Percentiles rank a stretch among this genome's conserved stretches.
Conservation (phyloP, 192 early-diverging fungal genomes). For the Coemansia sp. region DNA sequence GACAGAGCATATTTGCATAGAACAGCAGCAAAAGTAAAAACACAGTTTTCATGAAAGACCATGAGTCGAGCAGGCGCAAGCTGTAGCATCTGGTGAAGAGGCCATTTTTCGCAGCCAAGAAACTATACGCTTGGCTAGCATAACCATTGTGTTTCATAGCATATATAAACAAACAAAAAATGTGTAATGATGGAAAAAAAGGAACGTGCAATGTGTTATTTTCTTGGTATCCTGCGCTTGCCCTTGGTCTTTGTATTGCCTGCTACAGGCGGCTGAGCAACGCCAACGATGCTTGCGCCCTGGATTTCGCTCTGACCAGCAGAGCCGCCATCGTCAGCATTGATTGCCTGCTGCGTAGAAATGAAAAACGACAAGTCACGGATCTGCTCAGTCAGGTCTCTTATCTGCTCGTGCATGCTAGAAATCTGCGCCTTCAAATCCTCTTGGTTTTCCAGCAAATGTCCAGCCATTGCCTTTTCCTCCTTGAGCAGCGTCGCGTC, state of each 20-base stretch:
- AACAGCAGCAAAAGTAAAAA: too few relatives aligned
- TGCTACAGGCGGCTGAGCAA: conserved; percentile 3
- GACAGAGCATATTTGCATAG: too few relatives aligned
- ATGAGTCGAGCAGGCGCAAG: too few relatives aligned
- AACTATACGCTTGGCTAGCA: too few relatives aligned
- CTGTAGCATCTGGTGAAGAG: too few relatives aligned
- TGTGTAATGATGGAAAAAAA: neutral
- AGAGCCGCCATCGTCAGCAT: neutral
- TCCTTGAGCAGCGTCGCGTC: conserved; percentile 68
- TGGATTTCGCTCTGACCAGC: conserved; percentile 1
- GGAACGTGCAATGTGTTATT: neutral
- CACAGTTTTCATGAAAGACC: too few relatives aligned
- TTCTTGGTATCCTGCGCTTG: conserved; percentile 2
- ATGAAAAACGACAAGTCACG: conserved; percentile 90
- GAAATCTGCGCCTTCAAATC: conserved; percentile 58
- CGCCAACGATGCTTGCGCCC: conserved; percentile 13
- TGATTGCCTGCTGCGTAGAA: conserved; percentile 62
- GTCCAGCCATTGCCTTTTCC: conserved; percentile 44
- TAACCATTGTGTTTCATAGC: too few relatives aligned
- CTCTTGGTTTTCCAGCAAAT: conserved; percentile 68
- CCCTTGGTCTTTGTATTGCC: conserved; percentile 1
- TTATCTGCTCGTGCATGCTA: conserved; percentile 61
- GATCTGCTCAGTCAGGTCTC: conserved; percentile 82
- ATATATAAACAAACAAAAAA: neutral
- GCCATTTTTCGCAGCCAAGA: too few relatives aligned